phyloP scores from a whole-genome alignment of 2,329 filamentous ascomycete species.

The Fusarium stilboides region DNA sequence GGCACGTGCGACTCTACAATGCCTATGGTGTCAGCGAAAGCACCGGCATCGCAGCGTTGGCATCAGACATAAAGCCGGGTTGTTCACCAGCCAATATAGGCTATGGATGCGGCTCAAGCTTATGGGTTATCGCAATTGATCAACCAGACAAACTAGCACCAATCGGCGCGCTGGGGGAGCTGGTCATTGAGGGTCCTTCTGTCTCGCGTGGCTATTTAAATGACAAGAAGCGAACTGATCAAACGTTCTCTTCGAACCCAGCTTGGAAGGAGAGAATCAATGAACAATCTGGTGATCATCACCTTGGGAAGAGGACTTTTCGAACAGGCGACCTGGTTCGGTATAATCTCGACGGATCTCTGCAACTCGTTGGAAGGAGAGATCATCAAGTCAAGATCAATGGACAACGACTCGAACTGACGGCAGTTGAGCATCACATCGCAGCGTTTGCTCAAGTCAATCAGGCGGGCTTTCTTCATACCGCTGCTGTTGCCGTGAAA shows the following conservation, averaged over 20 bases:
- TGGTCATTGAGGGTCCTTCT: conserved; percentile 7
- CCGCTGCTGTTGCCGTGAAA: conserved; percentile 3
- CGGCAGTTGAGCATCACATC: conserved; percentile 4
- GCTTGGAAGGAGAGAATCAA: not conserved
- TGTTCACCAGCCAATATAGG: conserved; percentile 6
- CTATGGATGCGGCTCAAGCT: conserved; percentile 1
- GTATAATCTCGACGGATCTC: conserved; percentile 12
- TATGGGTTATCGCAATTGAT: conserved; percentile 4
- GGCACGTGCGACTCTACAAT: conserved; percentile 9
- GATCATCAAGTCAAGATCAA: conserved; percentile 19
- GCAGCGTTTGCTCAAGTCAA: not conserved
- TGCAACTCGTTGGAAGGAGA: conserved; percentile 2
- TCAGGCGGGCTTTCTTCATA: not conserved
- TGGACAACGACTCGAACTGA: conserved; percentile 6
- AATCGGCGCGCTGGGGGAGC: conserved; percentile 5
- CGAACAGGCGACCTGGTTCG: conserved; percentile 7
- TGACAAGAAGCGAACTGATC: not conserved
- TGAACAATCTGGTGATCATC: not conserved
- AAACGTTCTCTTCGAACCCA: not conserved
- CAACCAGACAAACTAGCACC: conserved; percentile 11
- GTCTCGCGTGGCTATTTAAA: conserved; percentile 3
- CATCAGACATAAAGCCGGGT: not conserved
- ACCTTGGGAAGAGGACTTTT: not conserved
- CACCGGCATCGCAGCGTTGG: conserved; percentile 6
- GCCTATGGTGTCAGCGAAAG: conserved; percentile 17